phyloP scores from a whole-genome alignment of 2,329 filamentous ascomycete genomes.

The Curvularia spicifera region DNA sequence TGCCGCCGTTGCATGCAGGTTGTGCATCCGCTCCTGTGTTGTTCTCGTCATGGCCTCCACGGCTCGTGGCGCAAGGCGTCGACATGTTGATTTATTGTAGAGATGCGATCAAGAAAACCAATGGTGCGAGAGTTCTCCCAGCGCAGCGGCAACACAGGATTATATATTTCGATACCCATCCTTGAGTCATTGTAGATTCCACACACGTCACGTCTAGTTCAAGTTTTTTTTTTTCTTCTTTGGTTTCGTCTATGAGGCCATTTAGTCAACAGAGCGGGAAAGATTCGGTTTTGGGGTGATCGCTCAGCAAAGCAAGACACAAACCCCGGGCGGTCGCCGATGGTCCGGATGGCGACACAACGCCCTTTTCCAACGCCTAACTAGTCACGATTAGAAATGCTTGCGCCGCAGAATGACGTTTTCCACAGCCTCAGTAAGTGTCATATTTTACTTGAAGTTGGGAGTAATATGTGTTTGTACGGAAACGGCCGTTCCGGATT shows the following conservation, averaged over 20 bases:
- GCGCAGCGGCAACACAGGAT: background rate
- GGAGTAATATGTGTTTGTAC: background rate
- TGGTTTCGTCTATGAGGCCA: background rate
- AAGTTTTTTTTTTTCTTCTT: background rate
- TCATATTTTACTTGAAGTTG: background rate
- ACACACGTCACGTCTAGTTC: background rate
- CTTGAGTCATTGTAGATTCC: background rate
- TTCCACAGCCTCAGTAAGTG: background rate
- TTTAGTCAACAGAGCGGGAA: background rate
- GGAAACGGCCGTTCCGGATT: background rate
- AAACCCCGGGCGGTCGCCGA: constrained; percentile 12
- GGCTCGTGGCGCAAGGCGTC: background rate
- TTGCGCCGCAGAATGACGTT: background rate
- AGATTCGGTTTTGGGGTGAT: constrained; percentile 1
- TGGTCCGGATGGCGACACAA: background rate
- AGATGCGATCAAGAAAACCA: background rate
- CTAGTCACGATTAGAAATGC: background rate
- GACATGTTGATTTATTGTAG: background rate
- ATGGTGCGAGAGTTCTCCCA: background rate
- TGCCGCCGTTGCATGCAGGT: background rate
- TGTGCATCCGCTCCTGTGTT: background rate
- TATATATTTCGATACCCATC: background rate
- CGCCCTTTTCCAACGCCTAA: background rate
- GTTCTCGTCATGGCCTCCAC: background rate
- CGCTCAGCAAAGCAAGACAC: background rate